phyloP scores from a whole-genome alignment of 1,139 yeast genomes.

The Lodderomyces margitis region DNA sequence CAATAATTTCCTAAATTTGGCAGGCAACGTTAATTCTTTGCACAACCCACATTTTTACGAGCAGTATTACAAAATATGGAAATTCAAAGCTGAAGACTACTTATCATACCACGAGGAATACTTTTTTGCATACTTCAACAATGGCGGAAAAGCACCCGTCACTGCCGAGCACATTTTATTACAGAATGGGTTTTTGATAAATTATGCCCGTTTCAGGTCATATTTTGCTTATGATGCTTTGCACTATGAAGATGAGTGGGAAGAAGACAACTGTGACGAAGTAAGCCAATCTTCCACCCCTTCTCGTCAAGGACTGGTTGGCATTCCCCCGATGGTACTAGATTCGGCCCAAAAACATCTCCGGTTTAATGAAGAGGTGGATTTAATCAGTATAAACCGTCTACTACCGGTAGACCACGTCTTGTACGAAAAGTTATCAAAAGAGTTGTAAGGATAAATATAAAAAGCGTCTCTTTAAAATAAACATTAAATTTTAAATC shows the following conservation, averaged over 20 bases:
- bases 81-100: conserved; percentile 13
- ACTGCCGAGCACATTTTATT: conserved; percentile 7
- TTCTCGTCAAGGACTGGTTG: background rate
- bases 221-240: conserved; percentile 13
- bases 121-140: conserved; percentile 15
- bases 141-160: conserved; percentile 5
- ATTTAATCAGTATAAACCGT: conserved; percentile 14
- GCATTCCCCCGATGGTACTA: conserved; percentile 5
- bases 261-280: conserved; percentile 10
- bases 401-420: conserved; percentile 16
- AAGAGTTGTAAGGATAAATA: background rate
- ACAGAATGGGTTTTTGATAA: conserved; percentile 14
- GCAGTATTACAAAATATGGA: conserved; percentile 17
- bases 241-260: conserved; percentile 14
- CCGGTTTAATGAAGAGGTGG: conserved; percentile 14
- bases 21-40: background rate
- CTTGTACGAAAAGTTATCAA: conserved; percentile 12
- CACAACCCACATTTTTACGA: conserved; percentile 13
- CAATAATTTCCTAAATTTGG: conserved; percentile 8
- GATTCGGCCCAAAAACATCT: conserved; percentile 12
- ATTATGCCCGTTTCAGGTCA: conserved; percentile 11
- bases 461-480: too few relatives aligned
- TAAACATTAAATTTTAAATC: too few relatives aligned
- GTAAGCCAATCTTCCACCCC: background rate
- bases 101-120: conserved; percentile 16